These are phyloP conservation scores for Dipteronia sinensis DNA, from an alignment of 345 rosid genomes.

Conservation along the genomic window DNA sequence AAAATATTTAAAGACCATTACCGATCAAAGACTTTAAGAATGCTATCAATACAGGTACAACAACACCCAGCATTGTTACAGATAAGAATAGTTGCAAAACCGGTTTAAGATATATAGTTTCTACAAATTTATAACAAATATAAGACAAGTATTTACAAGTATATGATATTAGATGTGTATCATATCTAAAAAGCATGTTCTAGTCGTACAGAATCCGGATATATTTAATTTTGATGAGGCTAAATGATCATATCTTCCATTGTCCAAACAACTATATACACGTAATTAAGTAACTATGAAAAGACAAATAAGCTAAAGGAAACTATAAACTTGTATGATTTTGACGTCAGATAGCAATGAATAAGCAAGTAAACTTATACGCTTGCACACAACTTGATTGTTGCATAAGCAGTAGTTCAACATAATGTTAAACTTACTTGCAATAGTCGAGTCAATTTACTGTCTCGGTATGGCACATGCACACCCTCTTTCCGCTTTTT, in stretches of 20 bases:
- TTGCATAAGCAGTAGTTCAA: neutral
- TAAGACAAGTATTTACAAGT: neutral
- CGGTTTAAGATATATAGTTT: neutral
- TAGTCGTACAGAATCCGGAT: neutral
- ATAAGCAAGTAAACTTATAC: neutral
- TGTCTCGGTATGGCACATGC: constrained; percentile 87
- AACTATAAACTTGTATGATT: neutral
- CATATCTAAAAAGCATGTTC: constrained; percentile 10
- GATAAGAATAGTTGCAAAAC: neutral
- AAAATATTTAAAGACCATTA: constrained; percentile 5
- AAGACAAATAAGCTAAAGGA: constrained; percentile 11
- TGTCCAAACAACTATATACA: neutral
- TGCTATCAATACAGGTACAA: neutral
- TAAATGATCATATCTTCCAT: neutral
- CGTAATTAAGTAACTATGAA: neutral
- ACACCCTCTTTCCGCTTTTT: constrained; percentile 80
- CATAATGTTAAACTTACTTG: constrained; percentile 46
- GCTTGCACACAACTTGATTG: neutral
- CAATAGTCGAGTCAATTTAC: constrained; percentile 80
- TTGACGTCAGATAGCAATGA: neutral
- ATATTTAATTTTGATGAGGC: constrained; percentile 7
- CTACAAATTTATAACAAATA: constrained; percentile 5
- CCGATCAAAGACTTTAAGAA: constrained; percentile 12
- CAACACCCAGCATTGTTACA: neutral
- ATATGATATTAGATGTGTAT: neutral